Base-by-base conservation (phyloP, 106 monocot genomes). In the Allium cepa region DNA sequence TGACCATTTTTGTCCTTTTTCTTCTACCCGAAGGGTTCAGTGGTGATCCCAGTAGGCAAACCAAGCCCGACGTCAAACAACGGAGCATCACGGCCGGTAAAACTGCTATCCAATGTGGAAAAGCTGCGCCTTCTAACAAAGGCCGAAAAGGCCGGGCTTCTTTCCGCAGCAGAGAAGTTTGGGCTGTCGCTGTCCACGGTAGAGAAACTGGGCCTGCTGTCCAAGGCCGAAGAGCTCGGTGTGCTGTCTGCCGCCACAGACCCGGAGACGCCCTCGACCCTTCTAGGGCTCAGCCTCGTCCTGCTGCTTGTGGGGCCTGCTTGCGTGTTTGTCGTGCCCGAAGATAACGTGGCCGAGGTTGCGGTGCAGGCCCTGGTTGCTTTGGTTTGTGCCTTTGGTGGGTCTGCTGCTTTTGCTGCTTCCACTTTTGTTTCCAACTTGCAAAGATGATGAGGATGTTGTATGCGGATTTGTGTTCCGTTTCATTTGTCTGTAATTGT, bases 91-190 rank as follows among this genome's bases (percentile, higher is more conserved):
- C 6, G 69, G 0, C 85, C 96, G 0, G 78, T 97, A 11, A 97
- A 92, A 72, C 97, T 97, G 51, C 17, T 97, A 47, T 83, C 97
- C 12, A 97, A 97, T 27, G 92, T 97, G 7, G 97, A 97, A 79
- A 92, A 92, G 70, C 86, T 97, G 7, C 78, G 87, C 74, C 92
- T 97, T 14, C 84, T 97, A 8, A 86, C 80, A 46, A 97, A 97
- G 66, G 97, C 97, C 17, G 97, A 97, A 84, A 92, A 89, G 57
- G 92, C 96, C 8, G 97, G 97, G 17, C 74, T 97, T 1, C 92
- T 97, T 3, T 92, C 97, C 0, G 78, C 86, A 11, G 97, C 92
- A 1, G 92, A 97, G 80, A 82, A 73, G 46, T 63, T 79, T 8
- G 92, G 97, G 18, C 72, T 97, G 27, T 92, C 92, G 0, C 84